phyloP scores from a whole-genome alignment of 495 filamentous ascomycete species.

The Hypoxylon lienhwacheense region DNA sequence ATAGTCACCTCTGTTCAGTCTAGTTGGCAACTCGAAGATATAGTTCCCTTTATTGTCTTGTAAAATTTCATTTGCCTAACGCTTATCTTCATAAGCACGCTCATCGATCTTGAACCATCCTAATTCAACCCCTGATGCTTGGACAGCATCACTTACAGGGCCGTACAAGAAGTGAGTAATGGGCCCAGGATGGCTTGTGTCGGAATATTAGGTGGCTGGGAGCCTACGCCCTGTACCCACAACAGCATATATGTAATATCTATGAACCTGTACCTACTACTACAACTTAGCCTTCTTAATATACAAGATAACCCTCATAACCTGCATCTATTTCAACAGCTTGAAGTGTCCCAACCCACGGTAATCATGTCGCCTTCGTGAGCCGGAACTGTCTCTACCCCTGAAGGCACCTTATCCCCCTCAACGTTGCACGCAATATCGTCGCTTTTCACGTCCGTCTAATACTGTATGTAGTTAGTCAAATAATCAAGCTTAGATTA shows the following conservation, averaged over 20 bases:
- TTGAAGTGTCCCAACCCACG: constrained; percentile 41
- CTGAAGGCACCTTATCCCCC: constrained; percentile 37
- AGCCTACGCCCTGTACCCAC: too few relatives aligned
- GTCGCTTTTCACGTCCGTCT: constrained; percentile 37
- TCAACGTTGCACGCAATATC: constrained; percentile 44
- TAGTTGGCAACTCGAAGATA: constrained; percentile 34
- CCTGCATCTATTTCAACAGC: too few relatives aligned
- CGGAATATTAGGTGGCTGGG: too few relatives aligned
- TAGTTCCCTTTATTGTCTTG: constrained; percentile 33
- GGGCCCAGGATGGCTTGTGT: constrained; percentile 43
- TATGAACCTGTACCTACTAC: too few relatives aligned
- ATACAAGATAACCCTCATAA: too few relatives aligned
- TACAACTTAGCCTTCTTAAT: too few relatives aligned
- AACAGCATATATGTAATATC: too few relatives aligned
- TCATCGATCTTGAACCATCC: constrained; percentile 42
- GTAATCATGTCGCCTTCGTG: constrained; percentile 42
- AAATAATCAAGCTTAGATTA: background rate
- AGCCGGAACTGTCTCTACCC: constrained; percentile 35
- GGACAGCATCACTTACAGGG: constrained; percentile 36
- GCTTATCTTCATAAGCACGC: constrained; percentile 33
- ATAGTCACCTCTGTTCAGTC: constrained; percentile 39
- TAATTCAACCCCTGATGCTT: constrained; percentile 33
- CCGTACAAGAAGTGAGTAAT: constrained; percentile 45
- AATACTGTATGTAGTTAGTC: background rate
- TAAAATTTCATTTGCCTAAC: constrained; percentile 40